Evolutionary conservation across 1,284 basidiomycete species (phyloP).

Genomic region (Exobasidium cylindrosporum): DNA sequence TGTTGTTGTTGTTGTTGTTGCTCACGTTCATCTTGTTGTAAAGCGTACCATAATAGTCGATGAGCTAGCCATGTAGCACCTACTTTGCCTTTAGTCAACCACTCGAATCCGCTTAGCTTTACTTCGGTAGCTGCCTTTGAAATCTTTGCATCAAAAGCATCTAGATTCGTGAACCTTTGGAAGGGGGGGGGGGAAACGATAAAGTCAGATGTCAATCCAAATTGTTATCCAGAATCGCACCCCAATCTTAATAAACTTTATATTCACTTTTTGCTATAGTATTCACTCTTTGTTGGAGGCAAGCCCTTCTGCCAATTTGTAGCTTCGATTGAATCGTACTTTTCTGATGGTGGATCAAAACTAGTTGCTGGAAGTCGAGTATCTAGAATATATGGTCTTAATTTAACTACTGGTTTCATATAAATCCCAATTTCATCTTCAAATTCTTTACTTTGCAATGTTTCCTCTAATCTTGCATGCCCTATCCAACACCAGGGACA

Average conservation of each 20-base stretch:
- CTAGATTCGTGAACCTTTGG: constrained; percentile 15
- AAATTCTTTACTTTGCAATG: constrained; percentile 30
- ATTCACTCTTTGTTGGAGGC: constrained; percentile 32
- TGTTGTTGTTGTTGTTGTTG: background rate
- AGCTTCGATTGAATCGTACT: constrained; percentile 30
- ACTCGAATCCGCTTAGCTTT: constrained; percentile 26
- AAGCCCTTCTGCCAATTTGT: constrained; percentile 27
- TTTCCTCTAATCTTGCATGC: constrained; percentile 26
- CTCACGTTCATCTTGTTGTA: constrained; percentile 28
- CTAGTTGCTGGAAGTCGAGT: constrained; percentile 25
- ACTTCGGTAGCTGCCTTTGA: constrained; percentile 22
- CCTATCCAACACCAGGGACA: constrained; percentile 42
- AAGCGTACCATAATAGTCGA: constrained; percentile 27
- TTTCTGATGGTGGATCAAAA: constrained; percentile 24
- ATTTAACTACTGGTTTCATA: constrained; percentile 24
- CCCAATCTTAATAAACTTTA: too few relatives aligned
- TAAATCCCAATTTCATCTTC: constrained; percentile 26
- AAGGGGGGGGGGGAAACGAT: background rate
- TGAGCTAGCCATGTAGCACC: constrained; percentile 39
- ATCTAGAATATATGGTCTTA: constrained; percentile 38
- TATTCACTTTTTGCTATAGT: constrained; percentile 27
- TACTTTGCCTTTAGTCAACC: constrained; percentile 28
- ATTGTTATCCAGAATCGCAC: too few relatives aligned
- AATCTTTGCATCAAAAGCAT: constrained; percentile 39
- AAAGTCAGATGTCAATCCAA: too few relatives aligned